Conservation (phyloP, 2,329 filamentous ascomycete species). For the Fusarium sp. region DNA sequence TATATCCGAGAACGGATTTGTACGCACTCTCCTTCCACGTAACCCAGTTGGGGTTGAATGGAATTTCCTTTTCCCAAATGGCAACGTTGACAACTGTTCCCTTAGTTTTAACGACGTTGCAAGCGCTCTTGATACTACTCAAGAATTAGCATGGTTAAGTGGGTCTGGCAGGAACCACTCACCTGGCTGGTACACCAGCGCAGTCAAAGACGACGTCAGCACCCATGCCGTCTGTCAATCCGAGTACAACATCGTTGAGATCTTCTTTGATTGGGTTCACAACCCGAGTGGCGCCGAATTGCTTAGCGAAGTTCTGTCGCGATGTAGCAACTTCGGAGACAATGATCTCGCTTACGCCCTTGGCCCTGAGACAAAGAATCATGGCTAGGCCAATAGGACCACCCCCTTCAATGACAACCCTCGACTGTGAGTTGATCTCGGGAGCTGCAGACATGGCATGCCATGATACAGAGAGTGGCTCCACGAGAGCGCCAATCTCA, state of each 20-base stretch:
- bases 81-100: conserved; percentile 76
- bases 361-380: conserved; percentile 61
- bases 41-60: conserved; percentile 50
- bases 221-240: conserved; percentile 65
- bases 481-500: conserved; percentile 68
- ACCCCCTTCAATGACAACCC: conserved; percentile 65
- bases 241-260: conserved; percentile 61
- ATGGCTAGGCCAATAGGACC: conserved; percentile 66
- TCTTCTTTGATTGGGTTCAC: conserved; percentile 62
- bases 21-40: conserved; percentile 48
- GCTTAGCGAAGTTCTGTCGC: conserved; percentile 59
- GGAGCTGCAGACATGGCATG: conserved; percentile 62
- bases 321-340: conserved; percentile 62
- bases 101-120: conserved; percentile 64
- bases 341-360: conserved; percentile 64
- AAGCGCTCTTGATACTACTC: conserved; percentile 55
- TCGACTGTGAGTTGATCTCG: conserved; percentile 58
- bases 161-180: rapidly evolving
- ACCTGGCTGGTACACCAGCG: conserved; percentile 65
- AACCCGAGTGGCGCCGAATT: conserved; percentile 62
- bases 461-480: conserved; percentile 66
- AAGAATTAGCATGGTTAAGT: background rate
- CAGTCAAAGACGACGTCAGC: conserved; percentile 75
- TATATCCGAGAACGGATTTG: conserved; percentile 48
- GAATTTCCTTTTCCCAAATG: conserved; percentile 68